Conservation (phyloP, 2,329 filamentous ascomycete species). For the Sporothrix variecibatus region DNA sequence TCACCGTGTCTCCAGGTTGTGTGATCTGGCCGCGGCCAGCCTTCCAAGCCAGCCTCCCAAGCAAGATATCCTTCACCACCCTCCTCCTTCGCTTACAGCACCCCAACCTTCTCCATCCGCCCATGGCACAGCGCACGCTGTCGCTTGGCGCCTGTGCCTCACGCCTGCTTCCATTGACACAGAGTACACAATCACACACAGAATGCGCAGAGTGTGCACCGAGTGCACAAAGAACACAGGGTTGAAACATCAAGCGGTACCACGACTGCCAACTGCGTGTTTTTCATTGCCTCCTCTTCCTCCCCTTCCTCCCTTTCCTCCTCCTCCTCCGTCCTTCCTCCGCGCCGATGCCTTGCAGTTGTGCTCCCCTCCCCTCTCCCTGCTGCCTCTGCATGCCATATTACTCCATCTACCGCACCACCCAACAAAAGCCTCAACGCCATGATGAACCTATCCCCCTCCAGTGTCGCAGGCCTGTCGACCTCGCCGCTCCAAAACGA, state of each 20-base stretch:
- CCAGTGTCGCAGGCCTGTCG: not conserved
- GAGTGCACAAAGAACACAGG: not conserved
- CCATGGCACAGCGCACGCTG: not conserved
- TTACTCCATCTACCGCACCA: not conserved
- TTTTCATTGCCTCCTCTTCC: not conserved
- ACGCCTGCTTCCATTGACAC: not conserved
- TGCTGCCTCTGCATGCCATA: not conserved
- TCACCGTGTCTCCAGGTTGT: not conserved
- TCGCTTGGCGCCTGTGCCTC: conserved; percentile 10
- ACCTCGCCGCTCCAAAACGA: not conserved
- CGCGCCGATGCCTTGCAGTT: not conserved
- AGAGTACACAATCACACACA: not conserved
- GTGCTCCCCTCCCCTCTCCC: not conserved
- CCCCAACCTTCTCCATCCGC: not conserved
- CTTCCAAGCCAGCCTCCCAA: not conserved
- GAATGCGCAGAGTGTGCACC: not conserved
- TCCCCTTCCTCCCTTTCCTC: not conserved
- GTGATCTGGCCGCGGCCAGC: not conserved
- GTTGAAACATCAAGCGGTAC: not conserved
- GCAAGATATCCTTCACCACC: not conserved
- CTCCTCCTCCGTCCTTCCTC: not conserved
- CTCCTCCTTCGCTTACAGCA: not conserved
- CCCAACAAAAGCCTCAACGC: not conserved
- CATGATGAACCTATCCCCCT: not conserved
- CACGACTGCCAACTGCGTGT: not conserved